These are phyloP conservation scores for Pelargonium nanum DNA, from an alignment of 345 rosid species.

Conservation along the genomic window DNA sequence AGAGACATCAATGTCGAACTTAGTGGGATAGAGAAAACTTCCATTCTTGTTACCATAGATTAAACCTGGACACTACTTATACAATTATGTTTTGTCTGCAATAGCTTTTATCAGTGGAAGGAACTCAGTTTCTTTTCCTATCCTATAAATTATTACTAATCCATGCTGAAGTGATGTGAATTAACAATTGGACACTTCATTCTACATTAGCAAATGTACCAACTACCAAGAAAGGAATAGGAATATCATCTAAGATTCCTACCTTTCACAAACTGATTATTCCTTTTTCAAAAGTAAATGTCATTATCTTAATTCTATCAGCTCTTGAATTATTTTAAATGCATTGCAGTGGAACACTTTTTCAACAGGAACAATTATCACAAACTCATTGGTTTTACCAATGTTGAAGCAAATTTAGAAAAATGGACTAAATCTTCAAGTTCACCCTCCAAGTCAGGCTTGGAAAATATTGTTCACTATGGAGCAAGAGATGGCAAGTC, in stretches of 20 bases:
- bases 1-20: too few relatives aligned
- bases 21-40: not conserved
- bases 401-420: constrained; percentile 11
- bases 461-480: not conserved
- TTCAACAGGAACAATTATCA: constrained; percentile 28
- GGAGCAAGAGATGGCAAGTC: not conserved
- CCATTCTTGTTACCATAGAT: not conserved
- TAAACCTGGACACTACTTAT: not conserved
- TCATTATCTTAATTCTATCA: too few relatives aligned
- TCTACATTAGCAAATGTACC: too few relatives aligned
- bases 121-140: constrained; percentile 3
- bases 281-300: too few relatives aligned
- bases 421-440: not conserved
- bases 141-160: constrained; percentile 6
- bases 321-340: too few relatives aligned
- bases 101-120: not conserved
- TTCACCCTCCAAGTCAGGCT: not conserved
- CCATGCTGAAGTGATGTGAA: too few relatives aligned
- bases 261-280: too few relatives aligned
- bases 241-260: too few relatives aligned
- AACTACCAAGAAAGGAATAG: too few relatives aligned
- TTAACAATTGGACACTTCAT: too few relatives aligned
- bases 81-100: not conserved
- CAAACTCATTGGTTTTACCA: constrained; percentile 7
- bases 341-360: constrained; percentile 29